phyloP scores from a whole-genome alignment of 768 basidiomycete genomes.

The Rubroboletus pulcherrimus region DNA sequence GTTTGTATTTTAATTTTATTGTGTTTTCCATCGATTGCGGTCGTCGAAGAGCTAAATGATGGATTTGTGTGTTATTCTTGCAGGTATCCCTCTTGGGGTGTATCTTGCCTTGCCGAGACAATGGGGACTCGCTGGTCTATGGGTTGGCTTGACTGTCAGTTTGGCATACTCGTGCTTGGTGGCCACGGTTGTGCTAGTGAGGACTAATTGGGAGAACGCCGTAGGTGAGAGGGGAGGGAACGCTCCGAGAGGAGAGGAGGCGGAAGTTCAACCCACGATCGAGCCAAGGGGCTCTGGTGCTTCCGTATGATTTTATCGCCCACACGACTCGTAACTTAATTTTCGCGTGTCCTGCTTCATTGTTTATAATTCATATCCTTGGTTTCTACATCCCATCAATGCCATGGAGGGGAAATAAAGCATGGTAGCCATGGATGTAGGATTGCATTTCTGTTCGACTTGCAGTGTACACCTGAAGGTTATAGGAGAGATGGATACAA shows the following conservation, averaged over 20 bases:
- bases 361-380: not conserved
- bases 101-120: slow-evolving; percentile 18
- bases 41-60: not conserved
- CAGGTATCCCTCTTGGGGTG: slow-evolving; percentile 33
- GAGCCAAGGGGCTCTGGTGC: not conserved
- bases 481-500: slow-evolving; percentile 18
- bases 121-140: slow-evolving; percentile 27
- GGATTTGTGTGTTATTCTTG: not conserved
- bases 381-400: not conserved
- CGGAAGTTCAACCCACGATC: not conserved
- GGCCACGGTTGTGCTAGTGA: slow-evolving; percentile 18
- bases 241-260: not conserved
- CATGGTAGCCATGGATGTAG: not conserved
- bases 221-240: not conserved
- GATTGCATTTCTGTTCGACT: slow-evolving; percentile 9
- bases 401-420: not conserved
- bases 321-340: not conserved
- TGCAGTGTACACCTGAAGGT: slow-evolving; percentile 15
- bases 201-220: slow-evolving; percentile 15
- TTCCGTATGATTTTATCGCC: not conserved
- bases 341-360: not conserved
- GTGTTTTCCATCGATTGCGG: not conserved
- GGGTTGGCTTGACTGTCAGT: slow-evolving; percentile 22
- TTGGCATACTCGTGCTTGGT: slow-evolving; percentile 20
- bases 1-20: slow-evolving; percentile 26